Conservation (phyloP, 1,139 yeast species). For the Yamadazyma dushanensis region DNA sequence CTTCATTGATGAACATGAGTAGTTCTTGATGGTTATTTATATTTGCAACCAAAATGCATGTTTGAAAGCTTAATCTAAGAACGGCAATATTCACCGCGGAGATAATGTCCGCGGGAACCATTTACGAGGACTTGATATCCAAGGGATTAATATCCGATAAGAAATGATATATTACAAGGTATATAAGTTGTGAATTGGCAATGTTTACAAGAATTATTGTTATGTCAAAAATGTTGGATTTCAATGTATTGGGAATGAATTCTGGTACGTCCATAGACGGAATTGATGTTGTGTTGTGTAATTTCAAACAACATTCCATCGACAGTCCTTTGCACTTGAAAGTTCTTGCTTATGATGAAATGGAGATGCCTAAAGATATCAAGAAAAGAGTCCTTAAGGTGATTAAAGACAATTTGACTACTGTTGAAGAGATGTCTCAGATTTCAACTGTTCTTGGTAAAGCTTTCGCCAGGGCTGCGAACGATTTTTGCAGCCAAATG, state of each 20-base stretch:
- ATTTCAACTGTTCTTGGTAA: conserved; percentile 11
- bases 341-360: conserved; percentile 13
- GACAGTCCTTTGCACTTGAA: conserved; percentile 11
- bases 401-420: conserved; percentile 11
- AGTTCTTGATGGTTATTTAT: neutral
- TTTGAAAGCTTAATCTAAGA: neutral
- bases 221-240: conserved; percentile 1
- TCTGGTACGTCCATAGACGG: conserved; percentile 16
- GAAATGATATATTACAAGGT: neutral
- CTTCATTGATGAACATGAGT: neutral
- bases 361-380: conserved; percentile 11
- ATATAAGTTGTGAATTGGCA: no score
- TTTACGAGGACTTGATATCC: neutral
- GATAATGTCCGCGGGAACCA: neutral
- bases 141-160: neutral
- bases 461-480: conserved; percentile 15
- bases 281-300: conserved; percentile 14
- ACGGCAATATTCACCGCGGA: neutral
- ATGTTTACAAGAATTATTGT: neutral
- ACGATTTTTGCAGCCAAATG: conserved; percentile 11
- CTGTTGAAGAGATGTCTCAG: conserved; percentile 13
- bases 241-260: conserved; percentile 14
- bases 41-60: no score
- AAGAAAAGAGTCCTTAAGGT: conserved; percentile 10
- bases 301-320: conserved; percentile 10